phyloP scores from a whole-genome alignment of 2,329 filamentous ascomycete species.

The Diaporthe ampelina region DNA sequence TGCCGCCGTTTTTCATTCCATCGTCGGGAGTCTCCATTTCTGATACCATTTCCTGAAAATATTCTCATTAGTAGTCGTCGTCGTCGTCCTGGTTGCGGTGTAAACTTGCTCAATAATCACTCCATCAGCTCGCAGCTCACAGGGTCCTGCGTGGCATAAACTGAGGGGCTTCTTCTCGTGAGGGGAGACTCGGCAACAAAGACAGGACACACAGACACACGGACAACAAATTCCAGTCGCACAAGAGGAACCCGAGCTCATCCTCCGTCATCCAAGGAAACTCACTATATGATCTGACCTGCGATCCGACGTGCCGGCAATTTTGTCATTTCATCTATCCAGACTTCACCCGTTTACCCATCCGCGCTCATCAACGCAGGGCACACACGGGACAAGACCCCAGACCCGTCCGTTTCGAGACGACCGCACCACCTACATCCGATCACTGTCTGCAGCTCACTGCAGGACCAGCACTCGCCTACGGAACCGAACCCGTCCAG shows the following conservation, averaged over 20 bases:
- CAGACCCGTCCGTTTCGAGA: not conserved
- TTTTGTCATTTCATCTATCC: constrained; percentile 17
- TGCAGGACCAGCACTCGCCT: not conserved
- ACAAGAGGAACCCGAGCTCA: not conserved
- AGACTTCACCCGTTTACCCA: constrained; percentile 18
- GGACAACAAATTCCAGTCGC: too few relatives aligned
- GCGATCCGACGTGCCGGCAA: constrained; percentile 22
- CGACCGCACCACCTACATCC: not conserved
- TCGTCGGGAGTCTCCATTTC: not conserved
- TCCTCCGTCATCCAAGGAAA: not conserved
- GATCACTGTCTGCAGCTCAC: not conserved
- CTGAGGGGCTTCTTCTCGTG: not conserved
- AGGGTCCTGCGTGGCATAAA: not conserved
- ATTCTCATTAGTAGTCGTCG: not conserved
- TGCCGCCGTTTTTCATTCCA: too few relatives aligned
- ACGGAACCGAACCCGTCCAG: not conserved
- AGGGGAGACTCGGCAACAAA: not conserved
- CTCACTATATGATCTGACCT: constrained; percentile 24
- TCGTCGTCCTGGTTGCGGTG: not conserved
- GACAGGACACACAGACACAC: not conserved
- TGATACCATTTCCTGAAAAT: not conserved
- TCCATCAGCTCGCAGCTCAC: not conserved
- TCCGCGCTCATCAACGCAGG: too few relatives aligned
- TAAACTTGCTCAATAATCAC: constrained; percentile 32
- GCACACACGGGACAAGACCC: not conserved